Percentiles rank a stretch among this genome's conserved stretches.
Conservation (phyloP, 371 early-diverging fungal genomes). For the Mucor indicus region DNA sequence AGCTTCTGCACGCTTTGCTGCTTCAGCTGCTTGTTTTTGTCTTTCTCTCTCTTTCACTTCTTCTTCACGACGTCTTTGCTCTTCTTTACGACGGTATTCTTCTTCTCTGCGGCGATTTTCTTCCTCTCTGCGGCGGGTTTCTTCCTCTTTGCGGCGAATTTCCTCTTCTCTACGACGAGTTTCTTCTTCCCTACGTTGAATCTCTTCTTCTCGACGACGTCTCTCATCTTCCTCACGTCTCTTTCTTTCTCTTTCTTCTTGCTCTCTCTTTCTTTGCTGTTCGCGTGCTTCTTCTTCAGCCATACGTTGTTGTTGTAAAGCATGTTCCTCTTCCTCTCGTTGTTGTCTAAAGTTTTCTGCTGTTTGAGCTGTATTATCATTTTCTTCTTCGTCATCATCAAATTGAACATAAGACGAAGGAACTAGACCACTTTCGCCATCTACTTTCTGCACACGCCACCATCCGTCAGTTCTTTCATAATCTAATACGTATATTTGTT, state of each 20-base stretch:
- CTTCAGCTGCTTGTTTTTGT: constrained; percentile 22
- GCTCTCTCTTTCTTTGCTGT: constrained; percentile 5
- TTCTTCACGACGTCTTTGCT: constrained; percentile 26
- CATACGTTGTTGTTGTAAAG: constrained; percentile 14
- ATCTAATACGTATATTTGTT: constrained; percentile 73
- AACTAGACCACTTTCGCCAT: constrained; percentile 52
- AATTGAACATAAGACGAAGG: constrained; percentile 57
- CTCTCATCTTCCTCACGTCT: constrained; percentile 7
- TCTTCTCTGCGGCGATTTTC: constrained; percentile 26
- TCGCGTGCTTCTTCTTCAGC: constrained; percentile 14
- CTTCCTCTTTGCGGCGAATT: constrained; percentile 9
- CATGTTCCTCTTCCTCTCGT: constrained; percentile 26
- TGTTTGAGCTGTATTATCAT: constrained; percentile 2
- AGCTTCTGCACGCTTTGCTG: constrained; percentile 32
- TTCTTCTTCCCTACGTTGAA: constrained; percentile 3
- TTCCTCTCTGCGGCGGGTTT: constrained; percentile 1
- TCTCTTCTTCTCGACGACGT: constrained; percentile 4
- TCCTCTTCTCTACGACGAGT: constrained; percentile 11
- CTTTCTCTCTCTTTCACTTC: constrained; percentile 24
- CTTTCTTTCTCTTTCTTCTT: constrained; percentile 5
- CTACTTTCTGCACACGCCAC: constrained; percentile 59
- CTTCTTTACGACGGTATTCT: constrained; percentile 9
- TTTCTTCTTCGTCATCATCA: constrained; percentile 35
- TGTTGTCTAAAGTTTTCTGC: constrained; percentile 21
- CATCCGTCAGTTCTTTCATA: constrained; percentile 75